Evolutionary conservation across 208 protist genomes (phyloP).

Genomic region (Leishmania tarentolae): DNA sequence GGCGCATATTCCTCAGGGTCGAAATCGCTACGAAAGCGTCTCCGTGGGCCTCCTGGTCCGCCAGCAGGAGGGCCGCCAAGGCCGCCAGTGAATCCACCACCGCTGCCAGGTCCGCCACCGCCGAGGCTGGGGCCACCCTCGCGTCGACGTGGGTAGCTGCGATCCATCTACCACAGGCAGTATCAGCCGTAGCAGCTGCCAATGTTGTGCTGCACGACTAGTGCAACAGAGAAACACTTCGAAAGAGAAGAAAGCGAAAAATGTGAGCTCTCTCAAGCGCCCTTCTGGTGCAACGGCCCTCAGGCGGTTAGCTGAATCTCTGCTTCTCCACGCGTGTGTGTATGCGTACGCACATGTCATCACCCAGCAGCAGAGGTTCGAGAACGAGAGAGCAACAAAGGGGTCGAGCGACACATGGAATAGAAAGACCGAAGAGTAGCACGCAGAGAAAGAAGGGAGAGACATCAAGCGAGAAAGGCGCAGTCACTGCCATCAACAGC

Average conservation of each 20-base stretch:
- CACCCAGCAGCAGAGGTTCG: not conserved
- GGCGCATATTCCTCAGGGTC: constrained; percentile 85
- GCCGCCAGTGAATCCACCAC: constrained; percentile 4
- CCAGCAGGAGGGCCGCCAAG: not conserved
- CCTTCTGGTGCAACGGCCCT: not conserved
- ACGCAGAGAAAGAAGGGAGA: not conserved
- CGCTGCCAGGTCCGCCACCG: constrained; percentile 1
- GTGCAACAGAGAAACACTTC: not conserved
- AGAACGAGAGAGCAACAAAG: not conserved
- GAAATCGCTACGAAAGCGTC: constrained; percentile 52
- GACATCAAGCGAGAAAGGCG: not conserved
- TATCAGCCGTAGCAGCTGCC: not conserved
- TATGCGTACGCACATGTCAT: not conserved
- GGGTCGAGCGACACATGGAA: not conserved
- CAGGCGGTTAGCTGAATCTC: not conserved
- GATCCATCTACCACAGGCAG: constrained; percentile 13
- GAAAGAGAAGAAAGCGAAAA: not conserved
- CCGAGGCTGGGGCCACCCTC: constrained; percentile 12
- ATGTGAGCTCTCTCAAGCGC: not conserved
- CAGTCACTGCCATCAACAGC: not conserved
- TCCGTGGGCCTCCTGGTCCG: constrained; percentile 28
- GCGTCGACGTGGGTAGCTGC: constrained; percentile 12
- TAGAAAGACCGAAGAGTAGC: not conserved
- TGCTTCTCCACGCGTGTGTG: not conserved
- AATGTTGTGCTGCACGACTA: not conserved